Evolutionary conservation across 495 filamentous ascomycete genomes (phyloP).

Genomic region (Xylaria intraflava): DNA sequence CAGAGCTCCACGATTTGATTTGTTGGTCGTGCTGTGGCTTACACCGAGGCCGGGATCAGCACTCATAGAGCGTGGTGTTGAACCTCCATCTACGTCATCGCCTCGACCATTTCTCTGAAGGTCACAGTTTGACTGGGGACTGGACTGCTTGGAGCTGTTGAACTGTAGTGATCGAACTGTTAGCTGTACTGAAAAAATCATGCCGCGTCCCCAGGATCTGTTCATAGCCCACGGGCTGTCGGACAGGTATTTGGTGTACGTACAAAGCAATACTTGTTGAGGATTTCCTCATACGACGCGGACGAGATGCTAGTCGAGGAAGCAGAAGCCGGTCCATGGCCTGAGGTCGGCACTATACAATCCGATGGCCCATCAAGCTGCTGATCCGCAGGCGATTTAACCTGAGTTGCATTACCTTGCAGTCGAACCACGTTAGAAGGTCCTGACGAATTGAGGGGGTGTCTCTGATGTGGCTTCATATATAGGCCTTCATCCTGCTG

Average conservation of each 20-base stretch:
- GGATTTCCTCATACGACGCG: slow-evolving; percentile 82
- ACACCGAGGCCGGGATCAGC: slow-evolving; percentile 31
- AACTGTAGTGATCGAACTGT: slow-evolving; percentile 29
- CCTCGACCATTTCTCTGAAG: slow-evolving; percentile 22
- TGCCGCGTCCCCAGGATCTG: slow-evolving; percentile 3
- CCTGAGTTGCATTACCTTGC: slow-evolving; percentile 11
- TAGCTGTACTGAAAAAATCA: slow-evolving; percentile 13
- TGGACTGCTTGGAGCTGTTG: slow-evolving; percentile 38
- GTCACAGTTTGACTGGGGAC: slow-evolving; percentile 31
- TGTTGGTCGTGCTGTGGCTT: slow-evolving; percentile 28
- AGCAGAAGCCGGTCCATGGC: slow-evolving; percentile 16
- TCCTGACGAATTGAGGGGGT: slow-evolving; percentile 23
- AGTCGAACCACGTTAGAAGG: slow-evolving; percentile 18
- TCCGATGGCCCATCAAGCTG: slow-evolving; percentile 10
- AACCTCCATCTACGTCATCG: slow-evolving; percentile 29
- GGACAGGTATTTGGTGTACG: slow-evolving; percentile 44
- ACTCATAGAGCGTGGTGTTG: slow-evolving; percentile 21
- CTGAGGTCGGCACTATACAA: slow-evolving; percentile 9
- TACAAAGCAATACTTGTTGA: slow-evolving; percentile 99
- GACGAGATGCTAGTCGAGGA: slow-evolving; percentile 55
- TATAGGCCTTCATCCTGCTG: slow-evolving; percentile 35
- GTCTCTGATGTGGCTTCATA: slow-evolving; percentile 41
- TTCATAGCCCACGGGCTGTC: slow-evolving; percentile 23
- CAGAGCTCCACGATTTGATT: slow-evolving; percentile 30
- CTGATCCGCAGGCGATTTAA: slow-evolving; percentile 3